These are phyloP conservation scores for Flagelloscypha sp. DNA, from an alignment of 768 basidiomycete species.

Conservation along the genomic window DNA sequence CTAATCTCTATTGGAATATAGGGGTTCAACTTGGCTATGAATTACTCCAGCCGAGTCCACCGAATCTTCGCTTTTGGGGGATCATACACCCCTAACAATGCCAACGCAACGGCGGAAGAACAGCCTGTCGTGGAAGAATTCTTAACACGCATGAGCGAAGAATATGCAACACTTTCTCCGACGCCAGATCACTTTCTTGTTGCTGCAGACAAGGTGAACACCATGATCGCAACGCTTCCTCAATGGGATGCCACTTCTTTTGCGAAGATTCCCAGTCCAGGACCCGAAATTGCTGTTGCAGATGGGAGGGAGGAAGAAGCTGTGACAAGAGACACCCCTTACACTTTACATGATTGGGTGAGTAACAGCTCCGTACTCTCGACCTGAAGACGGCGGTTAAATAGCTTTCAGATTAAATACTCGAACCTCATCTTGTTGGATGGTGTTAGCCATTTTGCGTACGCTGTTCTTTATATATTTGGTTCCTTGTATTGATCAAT, in stretches of 20 bases:
- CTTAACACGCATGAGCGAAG: background rate
- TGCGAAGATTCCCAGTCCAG: background rate
- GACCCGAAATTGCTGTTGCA: background rate
- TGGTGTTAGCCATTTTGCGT: background rate
- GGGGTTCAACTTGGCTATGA: constrained; percentile 1
- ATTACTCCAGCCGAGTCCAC: constrained; percentile 1
- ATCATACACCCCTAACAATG: constrained; percentile 1
- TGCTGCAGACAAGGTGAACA: background rate
- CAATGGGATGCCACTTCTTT: constrained; percentile 3
- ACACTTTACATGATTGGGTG: constrained; percentile 2
- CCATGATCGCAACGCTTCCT: constrained; percentile 1
- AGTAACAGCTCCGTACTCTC: background rate
- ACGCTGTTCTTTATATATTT: background rate
- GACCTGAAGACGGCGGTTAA: background rate
- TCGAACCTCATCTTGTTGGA: background rate
- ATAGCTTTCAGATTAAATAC: background rate
- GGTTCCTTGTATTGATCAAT: background rate
- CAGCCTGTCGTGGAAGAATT: background rate
- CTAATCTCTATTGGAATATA: too few species aligned
- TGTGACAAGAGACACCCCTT: background rate
- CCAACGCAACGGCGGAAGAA: background rate
- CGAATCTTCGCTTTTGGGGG: constrained; percentile 3
- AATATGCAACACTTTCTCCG: background rate
- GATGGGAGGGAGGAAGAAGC: constrained; percentile 4
- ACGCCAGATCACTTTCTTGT: background rate